These are phyloP conservation scores for Cystobasidium ongulense DNA, from an alignment of 768 basidiomycete species.

Conservation along the genomic window DNA sequence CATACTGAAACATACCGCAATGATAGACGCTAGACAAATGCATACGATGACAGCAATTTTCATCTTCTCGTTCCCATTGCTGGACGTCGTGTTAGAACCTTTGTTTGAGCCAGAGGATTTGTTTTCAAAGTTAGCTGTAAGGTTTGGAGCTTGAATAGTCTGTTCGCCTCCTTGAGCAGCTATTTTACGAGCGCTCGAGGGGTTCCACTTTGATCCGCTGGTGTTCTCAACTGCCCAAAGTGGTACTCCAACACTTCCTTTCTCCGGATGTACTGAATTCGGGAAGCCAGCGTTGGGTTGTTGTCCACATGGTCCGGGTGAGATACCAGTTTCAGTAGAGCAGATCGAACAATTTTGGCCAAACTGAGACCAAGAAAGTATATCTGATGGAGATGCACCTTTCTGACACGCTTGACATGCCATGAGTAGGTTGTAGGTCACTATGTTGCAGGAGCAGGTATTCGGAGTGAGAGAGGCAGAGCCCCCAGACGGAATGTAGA, in stretches of 20 bases:
- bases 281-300: not conserved
- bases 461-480: not conserved
- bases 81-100: not conserved
- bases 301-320: conserved; percentile 13
- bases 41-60: conserved; percentile 20
- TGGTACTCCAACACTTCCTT: conserved; percentile 1
- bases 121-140: not conserved
- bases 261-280: conserved; percentile 1
- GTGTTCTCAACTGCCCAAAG: conserved; percentile 22
- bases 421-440: conserved; percentile 25
- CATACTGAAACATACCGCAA: conserved; percentile 53
- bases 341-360: not conserved
- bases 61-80: not conserved
- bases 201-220: conserved; percentile 4
- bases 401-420: conserved; percentile 28
- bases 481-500: conserved; percentile 14
- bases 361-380: not conserved
- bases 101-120: not conserved
- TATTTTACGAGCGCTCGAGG: not conserved
- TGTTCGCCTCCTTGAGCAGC: not conserved
- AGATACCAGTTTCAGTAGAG: conserved; percentile 15
- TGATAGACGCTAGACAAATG: conserved; percentile 49
- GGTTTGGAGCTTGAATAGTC: not conserved
- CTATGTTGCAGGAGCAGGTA: conserved; percentile 28
- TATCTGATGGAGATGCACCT: not conserved